These are phyloP conservation scores for Asclepias syriaca DNA, from an alignment of 257 asterid genomes.

Conservation along the genomic window DNA sequence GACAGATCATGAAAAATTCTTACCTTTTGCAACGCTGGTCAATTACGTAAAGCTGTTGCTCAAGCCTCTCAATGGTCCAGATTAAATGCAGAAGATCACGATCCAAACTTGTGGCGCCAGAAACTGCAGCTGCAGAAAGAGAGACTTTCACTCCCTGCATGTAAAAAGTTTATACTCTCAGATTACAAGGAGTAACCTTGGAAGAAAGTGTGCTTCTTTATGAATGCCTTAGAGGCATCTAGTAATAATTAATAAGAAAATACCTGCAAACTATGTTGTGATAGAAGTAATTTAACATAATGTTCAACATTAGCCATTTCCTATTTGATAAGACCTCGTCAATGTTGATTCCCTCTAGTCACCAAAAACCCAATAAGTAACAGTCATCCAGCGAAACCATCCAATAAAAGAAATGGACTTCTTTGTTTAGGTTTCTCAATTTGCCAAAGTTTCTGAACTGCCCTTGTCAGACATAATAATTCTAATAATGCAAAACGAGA, in stretches of 20 bases:
- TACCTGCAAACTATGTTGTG: background rate
- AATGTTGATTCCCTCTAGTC: background rate
- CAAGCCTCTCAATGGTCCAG: slow-evolving; percentile 68
- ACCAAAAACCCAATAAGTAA: background rate
- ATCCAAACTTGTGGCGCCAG: slow-evolving; percentile 48
- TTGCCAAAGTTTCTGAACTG: background rate
- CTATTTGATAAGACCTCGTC: background rate
- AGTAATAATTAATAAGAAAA: background rate
- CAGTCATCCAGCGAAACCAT: background rate
- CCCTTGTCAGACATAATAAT: background rate
- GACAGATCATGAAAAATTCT: slow-evolving; percentile 7
- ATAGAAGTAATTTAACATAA: background rate
- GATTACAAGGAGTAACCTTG: background rate
- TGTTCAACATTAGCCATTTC: background rate
- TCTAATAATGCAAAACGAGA: background rate
- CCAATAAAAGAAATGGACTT: background rate
- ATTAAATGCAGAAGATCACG: slow-evolving; percentile 59
- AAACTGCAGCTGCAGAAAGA: slow-evolving; percentile 51
- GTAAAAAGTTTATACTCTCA: background rate
- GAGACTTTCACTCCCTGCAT: slow-evolving; percentile 76
- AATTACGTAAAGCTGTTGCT: slow-evolving; percentile 60
- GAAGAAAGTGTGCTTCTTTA: background rate
- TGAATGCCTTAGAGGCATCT: background rate
- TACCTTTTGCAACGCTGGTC: slow-evolving; percentile 62
- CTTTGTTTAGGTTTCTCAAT: background rate